A percentile compares a stretch with the other conserved stretches of the same genome.
These are phyloP conservation scores for Bromus sterilis DNA, from an alignment of 176 grass and related monocot species.

Conservation along the genomic window DNA sequence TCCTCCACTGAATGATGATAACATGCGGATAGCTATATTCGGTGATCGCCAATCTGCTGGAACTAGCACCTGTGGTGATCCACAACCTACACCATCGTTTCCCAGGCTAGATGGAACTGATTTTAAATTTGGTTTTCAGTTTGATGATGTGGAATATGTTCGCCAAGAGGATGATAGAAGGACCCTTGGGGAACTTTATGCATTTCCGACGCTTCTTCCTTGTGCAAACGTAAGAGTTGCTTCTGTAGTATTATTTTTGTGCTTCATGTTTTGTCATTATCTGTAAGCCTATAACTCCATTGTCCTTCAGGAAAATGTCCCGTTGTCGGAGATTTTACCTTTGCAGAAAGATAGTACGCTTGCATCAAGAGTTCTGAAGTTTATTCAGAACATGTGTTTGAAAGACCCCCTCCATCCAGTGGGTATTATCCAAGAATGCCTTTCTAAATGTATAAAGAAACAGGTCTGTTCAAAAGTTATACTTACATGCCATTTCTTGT, in stretches of 20 bases:
- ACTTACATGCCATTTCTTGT: slow-evolving; percentile 9
- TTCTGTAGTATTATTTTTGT: slow-evolving; percentile 14
- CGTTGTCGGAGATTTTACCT: slow-evolving; percentile 72
- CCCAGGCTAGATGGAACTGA: slow-evolving; percentile 59
- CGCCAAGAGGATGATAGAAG: slow-evolving; percentile 53
- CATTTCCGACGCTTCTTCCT: slow-evolving; percentile 92
- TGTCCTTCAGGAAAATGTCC: slow-evolving; percentile 53
- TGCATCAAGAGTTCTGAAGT: slow-evolving; percentile 73
- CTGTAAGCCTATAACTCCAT: not conserved
- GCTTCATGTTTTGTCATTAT: slow-evolving; percentile 14
- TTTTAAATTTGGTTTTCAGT: slow-evolving; percentile 75
- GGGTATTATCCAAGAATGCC: slow-evolving; percentile 86
- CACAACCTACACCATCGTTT: slow-evolving; percentile 7
- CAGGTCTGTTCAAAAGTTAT: slow-evolving; percentile 47
- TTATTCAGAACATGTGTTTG: slow-evolving; percentile 57
- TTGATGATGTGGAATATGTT: slow-evolving; percentile 47
- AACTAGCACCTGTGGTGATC: slow-evolving; percentile 9
- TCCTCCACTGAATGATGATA: slow-evolving; percentile 75
- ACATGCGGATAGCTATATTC: slow-evolving; percentile 63
- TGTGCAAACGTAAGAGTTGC: slow-evolving; percentile 46
- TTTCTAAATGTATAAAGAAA: slow-evolving; percentile 68
- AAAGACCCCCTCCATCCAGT: slow-evolving; percentile 69
- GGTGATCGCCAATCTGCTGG: slow-evolving; percentile 28
- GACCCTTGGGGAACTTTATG: slow-evolving; percentile 48
- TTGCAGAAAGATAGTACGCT: slow-evolving; percentile 83